phyloP scores from a whole-genome alignment of 768 basidiomycete genomes.

The Asterophora parasitica region DNA sequence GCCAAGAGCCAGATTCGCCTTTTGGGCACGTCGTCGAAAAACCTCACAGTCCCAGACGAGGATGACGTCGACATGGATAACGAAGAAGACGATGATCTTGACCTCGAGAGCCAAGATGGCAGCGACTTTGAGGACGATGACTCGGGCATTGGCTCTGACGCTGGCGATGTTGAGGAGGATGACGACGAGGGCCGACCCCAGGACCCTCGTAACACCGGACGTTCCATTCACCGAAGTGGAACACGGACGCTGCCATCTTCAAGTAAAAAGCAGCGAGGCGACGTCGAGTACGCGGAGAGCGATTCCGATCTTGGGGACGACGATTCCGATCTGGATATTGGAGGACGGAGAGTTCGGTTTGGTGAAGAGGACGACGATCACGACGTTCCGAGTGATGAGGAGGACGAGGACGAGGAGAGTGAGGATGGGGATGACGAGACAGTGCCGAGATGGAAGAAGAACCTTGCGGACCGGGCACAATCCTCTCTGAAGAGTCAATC shows the following conservation, averaged over 20 bases:
- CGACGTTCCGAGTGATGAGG: slow-evolving; percentile 43
- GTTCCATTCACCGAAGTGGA: slow-evolving; percentile 42
- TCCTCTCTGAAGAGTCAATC: slow-evolving; percentile 35
- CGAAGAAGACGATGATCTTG: slow-evolving; percentile 27
- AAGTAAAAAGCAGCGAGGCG: slow-evolving; percentile 31
- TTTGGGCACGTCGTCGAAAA: slow-evolving; percentile 74
- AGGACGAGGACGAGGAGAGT: slow-evolving; percentile 23
- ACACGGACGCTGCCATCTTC: slow-evolving; percentile 35
- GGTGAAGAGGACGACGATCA: slow-evolving; percentile 44
- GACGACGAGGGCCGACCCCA: slow-evolving; percentile 17
- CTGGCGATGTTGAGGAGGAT: slow-evolving; percentile 10
- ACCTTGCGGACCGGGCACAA: slow-evolving; percentile 44
- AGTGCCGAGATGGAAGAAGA: slow-evolving; percentile 70
- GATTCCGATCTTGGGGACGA: slow-evolving; percentile 68
- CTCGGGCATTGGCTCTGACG: slow-evolving; percentile 7
- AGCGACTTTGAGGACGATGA: slow-evolving; percentile 21
- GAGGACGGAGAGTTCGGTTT: slow-evolving; percentile 17
- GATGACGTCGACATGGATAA: slow-evolving; percentile 25
- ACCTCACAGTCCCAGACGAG: slow-evolving; percentile 42
- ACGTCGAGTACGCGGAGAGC: slow-evolving; percentile 69
- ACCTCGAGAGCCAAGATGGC: slow-evolving; percentile 27
- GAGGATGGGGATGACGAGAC: slow-evolving; percentile 35
- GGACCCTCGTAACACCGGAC: slow-evolving; percentile 44
- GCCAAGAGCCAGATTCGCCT: slow-evolving; percentile 77
- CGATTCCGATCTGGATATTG: slow-evolving; percentile 24